Percentiles rank a stretch among this genome's conserved stretches.
These are phyloP conservation scores for Dactylis glomerata DNA, from an alignment of 176 grass and related monocot genomes.

Conservation along the genomic window DNA sequence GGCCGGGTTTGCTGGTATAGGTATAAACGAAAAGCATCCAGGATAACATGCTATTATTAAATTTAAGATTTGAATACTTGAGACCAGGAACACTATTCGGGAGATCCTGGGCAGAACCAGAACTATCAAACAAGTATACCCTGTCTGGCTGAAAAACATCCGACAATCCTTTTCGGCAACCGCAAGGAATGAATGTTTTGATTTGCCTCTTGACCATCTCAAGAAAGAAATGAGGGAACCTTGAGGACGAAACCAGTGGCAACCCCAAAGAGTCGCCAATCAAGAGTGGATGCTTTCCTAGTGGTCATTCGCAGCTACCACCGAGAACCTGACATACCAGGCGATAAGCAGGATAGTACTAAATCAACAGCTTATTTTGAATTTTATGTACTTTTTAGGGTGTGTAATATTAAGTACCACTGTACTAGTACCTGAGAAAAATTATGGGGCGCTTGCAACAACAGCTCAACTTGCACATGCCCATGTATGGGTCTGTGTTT, in stretches of 20 bases:
- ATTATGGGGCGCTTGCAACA: neutral
- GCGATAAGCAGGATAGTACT: neutral
- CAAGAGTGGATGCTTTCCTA: neutral
- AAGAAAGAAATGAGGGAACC: neutral
- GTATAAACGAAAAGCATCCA: neutral
- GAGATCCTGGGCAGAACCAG: too few relatives aligned
- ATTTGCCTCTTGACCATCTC: neutral
- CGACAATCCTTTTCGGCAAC: neutral
- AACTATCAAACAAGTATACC: too few relatives aligned
- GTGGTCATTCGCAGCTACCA: neutral
- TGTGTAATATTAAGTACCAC: neutral
- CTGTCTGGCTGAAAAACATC: neutral
- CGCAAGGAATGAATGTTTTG: neutral
- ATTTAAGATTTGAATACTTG: neutral
- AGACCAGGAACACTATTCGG: slow-evolving; percentile 17
- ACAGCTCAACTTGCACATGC: neutral
- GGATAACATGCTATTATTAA: neutral
- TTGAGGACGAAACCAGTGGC: neutral
- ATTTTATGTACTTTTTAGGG: neutral
- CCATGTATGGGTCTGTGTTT: neutral
- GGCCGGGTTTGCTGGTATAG: neutral
- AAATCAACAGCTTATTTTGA: neutral
- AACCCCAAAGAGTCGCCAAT: neutral
- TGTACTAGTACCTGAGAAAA: too few relatives aligned
- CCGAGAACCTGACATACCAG: neutral